Base-by-base conservation (phyloP, 2,329 filamentous ascomycete genomes). In the Pseudocercospora fuligena region DNA sequence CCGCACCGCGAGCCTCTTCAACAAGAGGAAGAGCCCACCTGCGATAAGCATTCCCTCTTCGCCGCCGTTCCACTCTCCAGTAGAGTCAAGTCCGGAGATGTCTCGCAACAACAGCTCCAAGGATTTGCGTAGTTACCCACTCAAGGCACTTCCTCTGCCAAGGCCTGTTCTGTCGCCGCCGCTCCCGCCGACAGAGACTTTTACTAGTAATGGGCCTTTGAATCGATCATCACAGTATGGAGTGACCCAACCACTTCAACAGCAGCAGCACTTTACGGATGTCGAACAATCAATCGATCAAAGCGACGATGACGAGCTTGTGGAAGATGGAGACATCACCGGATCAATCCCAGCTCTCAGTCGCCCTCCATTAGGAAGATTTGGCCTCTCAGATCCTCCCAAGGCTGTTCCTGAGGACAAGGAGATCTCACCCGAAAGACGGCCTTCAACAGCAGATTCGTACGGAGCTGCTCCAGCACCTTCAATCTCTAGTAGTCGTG, bases 331-430 rank as follows among this genome's bases (percentile, higher is more conserved):
- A 33, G 76, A 77, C 27, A 49, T 76, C 14, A 69, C 70, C 21
- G 71, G 72, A 12, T 73, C 72, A 7, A 69, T 74, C 40, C 73
- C 74, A 3, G 69, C 69, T 4, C 54, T 73, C 23, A 73, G 68
- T 43, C 64, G 72, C 16, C 71, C 74, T 29, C 74, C 74, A 12
- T 68, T 70, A 5, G 74, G 75, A 27, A 69, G 75, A 21, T 76
- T 75, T 62, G 73, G 71, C 6, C 66, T 75, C 7, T 76, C 73
- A 8, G 71, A 73, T 21, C 75, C 74, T 43, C 75, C 76, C 7
- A 78, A 76, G 61, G 74, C 72, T 51, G 76, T 78, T 14, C 75
- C 76, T 12, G 76, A 78, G 65, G 73, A 76, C 62, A 76, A 76
- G 56, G 76, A 76, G 40, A 72, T 76, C n/a, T 78, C 76, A 8